Conservation (phyloP, 768 basidiomycete species). For the Podaxis sp. region DNA sequence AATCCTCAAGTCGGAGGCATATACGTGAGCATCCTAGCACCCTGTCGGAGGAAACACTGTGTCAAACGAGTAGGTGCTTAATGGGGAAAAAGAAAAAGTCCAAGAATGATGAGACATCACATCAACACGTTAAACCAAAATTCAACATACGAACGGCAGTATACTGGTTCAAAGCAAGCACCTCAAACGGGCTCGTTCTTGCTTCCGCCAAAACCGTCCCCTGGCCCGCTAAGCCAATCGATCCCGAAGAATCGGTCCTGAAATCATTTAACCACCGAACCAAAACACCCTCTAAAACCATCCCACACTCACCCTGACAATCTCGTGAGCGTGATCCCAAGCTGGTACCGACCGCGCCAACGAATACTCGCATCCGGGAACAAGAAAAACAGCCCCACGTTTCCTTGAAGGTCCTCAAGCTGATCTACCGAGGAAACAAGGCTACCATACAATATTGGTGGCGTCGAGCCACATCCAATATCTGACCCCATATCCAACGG, state of each 20-base stretch:
- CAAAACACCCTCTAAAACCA: slow-evolving; percentile 2
- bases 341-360: slow-evolving; percentile 68
- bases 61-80: slow-evolving; percentile 46
- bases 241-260: slow-evolving; percentile 42
- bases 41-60: slow-evolving; percentile 49
- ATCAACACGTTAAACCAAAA: slow-evolving; percentile 13
- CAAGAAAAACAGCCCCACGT: slow-evolving; percentile 79
- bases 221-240: slow-evolving; percentile 38
- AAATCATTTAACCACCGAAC: slow-evolving; percentile 13
- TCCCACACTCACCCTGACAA: slow-evolving; percentile 60
- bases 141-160: slow-evolving; percentile 66
- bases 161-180: slow-evolving; percentile 69
- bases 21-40: slow-evolving; percentile 45
- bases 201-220: slow-evolving; percentile 67
- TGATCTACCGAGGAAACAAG: slow-evolving; percentile 80
- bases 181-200: slow-evolving; percentile 76
- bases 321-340: slow-evolving; percentile 69
- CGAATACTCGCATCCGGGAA: slow-evolving; percentile 91
- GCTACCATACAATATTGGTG: slow-evolving; percentile 76
- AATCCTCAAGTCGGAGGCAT: slow-evolving; percentile 15
- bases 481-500: slow-evolving; percentile 63
- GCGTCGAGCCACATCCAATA: slow-evolving; percentile 43
- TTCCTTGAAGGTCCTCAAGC: slow-evolving; percentile 76
- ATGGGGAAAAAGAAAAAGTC: slow-evolving; percentile 2
- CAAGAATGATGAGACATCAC: background rate